A percentile compares a stretch with the other conserved stretches of the same genome.
Conservation (phyloP, 129 eudicot genomes). For the Artemisia annua region DNA sequence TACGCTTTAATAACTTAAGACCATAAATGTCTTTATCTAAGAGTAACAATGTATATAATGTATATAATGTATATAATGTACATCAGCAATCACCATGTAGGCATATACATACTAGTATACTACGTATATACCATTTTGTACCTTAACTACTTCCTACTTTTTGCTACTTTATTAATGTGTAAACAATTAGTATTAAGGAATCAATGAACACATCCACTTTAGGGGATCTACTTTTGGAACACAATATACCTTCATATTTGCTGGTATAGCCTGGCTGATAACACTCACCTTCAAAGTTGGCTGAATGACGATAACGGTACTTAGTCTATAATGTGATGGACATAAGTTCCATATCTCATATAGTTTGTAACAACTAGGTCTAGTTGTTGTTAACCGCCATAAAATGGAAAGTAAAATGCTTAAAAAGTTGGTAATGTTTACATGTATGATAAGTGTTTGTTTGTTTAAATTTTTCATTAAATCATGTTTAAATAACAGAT, state of each 20-base stretch:
- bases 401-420: neutral
- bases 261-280: slow-evolving; percentile 41
- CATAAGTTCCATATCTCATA: neutral
- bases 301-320: slow-evolving; percentile 12
- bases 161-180: slow-evolving; percentile 15
- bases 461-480: too few species aligned
- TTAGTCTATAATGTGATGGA: neutral
- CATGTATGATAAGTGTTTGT: too few species aligned
- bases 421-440: too few species aligned
- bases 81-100: neutral
- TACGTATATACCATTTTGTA: neutral
- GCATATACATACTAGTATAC: neutral
- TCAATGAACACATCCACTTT: slow-evolving; percentile 31
- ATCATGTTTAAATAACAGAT: too few species aligned
- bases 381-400: neutral
- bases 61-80: too few species aligned
- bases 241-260: slow-evolving; percentile 33
- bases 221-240: slow-evolving; percentile 41
- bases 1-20: too few species aligned
- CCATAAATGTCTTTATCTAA: too few species aligned
- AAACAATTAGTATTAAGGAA: slow-evolving; percentile 41
- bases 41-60: too few species aligned
- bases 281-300: slow-evolving; percentile 11
- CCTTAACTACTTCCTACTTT: slow-evolving; percentile 9
- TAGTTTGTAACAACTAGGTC: neutral